Evolutionary conservation across 2,329 filamentous ascomycete species (phyloP).

Genomic region (Arthrobotrys megalospora): DNA sequence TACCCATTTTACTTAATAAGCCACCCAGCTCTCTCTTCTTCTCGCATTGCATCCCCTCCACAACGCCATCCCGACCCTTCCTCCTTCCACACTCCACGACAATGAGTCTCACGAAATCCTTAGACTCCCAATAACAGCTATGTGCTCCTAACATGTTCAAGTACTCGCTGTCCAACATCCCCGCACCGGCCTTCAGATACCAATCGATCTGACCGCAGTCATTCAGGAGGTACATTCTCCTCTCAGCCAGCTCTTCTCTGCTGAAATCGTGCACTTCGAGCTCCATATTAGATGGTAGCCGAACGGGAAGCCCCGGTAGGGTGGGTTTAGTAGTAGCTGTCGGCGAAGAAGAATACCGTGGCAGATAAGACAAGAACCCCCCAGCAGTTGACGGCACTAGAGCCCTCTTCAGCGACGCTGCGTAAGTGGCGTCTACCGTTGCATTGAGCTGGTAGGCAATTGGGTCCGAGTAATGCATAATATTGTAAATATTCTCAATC

Average conservation of each 20-base stretch:
- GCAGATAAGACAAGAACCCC: slow-evolving; percentile 71
- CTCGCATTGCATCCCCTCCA: slow-evolving; percentile 55
- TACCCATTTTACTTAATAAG: slow-evolving; percentile 43
- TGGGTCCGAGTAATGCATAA: slow-evolving; percentile 81
- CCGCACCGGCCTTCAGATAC: slow-evolving; percentile 85
- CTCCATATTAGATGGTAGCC: slow-evolving; percentile 80
- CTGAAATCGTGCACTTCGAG: slow-evolving; percentile 96
- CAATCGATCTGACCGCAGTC: slow-evolving; percentile 98
- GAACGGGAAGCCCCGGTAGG: slow-evolving; percentile 62
- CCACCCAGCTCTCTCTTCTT: slow-evolving; percentile 58
- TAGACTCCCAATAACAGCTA: slow-evolving; percentile 90
- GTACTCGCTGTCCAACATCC: slow-evolving; percentile 93
- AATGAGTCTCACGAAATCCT: slow-evolving; percentile 89
- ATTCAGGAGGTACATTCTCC: slow-evolving; percentile 87
- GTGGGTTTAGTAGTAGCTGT: slow-evolving; percentile 64
- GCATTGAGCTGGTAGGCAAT: slow-evolving; percentile 95
- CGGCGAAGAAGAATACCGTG: slow-evolving; percentile 63
- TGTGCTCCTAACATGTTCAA: slow-evolving; percentile 97
- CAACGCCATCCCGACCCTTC: slow-evolving; percentile 50
- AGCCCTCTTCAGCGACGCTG: slow-evolving; percentile 81
- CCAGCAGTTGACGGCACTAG: slow-evolving; percentile 81
- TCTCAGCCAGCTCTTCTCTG: slow-evolving; percentile 91
- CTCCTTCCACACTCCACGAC: slow-evolving; percentile 83
- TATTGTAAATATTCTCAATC: slow-evolving; percentile 96
- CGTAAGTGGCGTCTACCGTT: slow-evolving; percentile 85